These are phyloP conservation scores for Chalciporus piperatoides DNA, from an alignment of 1,284 basidiomycete species.

Conservation along the genomic window DNA sequence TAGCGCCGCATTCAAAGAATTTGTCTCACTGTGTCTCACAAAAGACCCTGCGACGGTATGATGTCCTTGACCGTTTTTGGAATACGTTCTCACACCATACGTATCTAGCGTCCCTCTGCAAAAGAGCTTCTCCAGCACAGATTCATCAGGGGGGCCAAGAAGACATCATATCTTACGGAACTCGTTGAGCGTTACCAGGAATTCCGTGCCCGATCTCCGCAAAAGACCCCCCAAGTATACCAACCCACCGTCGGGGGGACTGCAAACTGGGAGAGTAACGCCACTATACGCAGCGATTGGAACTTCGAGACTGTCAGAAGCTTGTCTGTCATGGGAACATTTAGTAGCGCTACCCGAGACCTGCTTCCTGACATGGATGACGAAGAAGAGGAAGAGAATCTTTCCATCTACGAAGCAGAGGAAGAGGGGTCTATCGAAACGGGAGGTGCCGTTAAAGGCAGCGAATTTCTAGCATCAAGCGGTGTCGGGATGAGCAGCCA, in stretches of 20 bases:
- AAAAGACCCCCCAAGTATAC: slow-evolving; percentile 49
- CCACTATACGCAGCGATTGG: slow-evolving; percentile 87
- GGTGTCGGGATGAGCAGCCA: slow-evolving; percentile 51
- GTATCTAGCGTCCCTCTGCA: slow-evolving; percentile 76
- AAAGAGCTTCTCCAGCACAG: slow-evolving; percentile 89
- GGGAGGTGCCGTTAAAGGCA: slow-evolving; percentile 59
- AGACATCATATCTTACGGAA: slow-evolving; percentile 79
- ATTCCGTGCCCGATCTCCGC: slow-evolving; percentile 55
- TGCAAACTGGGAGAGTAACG: slow-evolving; percentile 60
- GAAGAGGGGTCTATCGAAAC: slow-evolving; percentile 55
- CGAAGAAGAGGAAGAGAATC: slow-evolving; percentile 46
- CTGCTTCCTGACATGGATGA: slow-evolving; percentile 57
- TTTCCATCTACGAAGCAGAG: slow-evolving; percentile 41
- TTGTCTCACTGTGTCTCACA: slow-evolving; percentile 86
- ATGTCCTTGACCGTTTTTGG: neutral
- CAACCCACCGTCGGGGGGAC: slow-evolving; percentile 55
- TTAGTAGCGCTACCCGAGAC: slow-evolving; percentile 64
- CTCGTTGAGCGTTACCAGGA: slow-evolving; percentile 84
- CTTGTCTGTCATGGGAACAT: slow-evolving; percentile 69
- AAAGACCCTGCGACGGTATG: slow-evolving; percentile 83
- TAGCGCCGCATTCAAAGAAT: slow-evolving; percentile 86
- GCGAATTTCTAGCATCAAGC: slow-evolving; percentile 41
- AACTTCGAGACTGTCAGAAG: slow-evolving; percentile 90
- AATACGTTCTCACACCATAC: slow-evolving; percentile 17
- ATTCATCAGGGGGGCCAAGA: slow-evolving; percentile 83